phyloP scores from a whole-genome alignment of 306 rosid species.

The Vigna angularis region DNA sequence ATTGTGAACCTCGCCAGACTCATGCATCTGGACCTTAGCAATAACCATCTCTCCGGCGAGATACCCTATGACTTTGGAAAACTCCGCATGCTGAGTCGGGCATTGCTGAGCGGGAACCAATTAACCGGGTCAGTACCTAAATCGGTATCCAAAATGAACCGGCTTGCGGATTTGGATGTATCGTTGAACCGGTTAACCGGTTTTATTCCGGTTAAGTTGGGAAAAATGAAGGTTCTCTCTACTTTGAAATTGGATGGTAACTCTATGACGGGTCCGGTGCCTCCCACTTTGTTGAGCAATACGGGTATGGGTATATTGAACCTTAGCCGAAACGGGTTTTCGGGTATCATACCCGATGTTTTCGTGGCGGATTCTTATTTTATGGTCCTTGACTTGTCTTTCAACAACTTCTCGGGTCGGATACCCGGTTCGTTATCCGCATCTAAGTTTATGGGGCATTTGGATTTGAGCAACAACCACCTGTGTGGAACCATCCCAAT shows the following conservation, averaged over 20 bases:
- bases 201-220: conserved; percentile 58
- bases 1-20: conserved; percentile 52
- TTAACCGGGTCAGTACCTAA: conserved; percentile 67
- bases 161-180: conserved; percentile 82
- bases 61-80: conserved; percentile 69
- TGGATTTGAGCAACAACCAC: conserved; percentile 84
- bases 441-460: conserved; percentile 73
- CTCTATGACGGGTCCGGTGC: conserved; percentile 67
- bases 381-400: conserved; percentile 81
- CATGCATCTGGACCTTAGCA: conserved; percentile 74
- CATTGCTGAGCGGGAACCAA: conserved; percentile 63
- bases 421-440: conserved; percentile 72
- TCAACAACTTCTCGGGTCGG: conserved; percentile 68
- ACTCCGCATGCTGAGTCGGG: conserved; percentile 72
- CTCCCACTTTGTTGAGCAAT: conserved; percentile 54
- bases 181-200: conserved; percentile 75
- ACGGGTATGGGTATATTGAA: conserved; percentile 81
- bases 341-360: conserved; percentile 74
- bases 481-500: conserved; percentile 86
- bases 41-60: conserved; percentile 62
- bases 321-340: conserved; percentile 76
- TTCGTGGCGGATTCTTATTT: conserved; percentile 69
- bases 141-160: conserved; percentile 57
- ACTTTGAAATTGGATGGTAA: conserved; percentile 72
- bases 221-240: conserved; percentile 82